Evolutionary conservation across 345 rosid genomes (phyloP).

Genomic region (Viola odorata): DNA sequence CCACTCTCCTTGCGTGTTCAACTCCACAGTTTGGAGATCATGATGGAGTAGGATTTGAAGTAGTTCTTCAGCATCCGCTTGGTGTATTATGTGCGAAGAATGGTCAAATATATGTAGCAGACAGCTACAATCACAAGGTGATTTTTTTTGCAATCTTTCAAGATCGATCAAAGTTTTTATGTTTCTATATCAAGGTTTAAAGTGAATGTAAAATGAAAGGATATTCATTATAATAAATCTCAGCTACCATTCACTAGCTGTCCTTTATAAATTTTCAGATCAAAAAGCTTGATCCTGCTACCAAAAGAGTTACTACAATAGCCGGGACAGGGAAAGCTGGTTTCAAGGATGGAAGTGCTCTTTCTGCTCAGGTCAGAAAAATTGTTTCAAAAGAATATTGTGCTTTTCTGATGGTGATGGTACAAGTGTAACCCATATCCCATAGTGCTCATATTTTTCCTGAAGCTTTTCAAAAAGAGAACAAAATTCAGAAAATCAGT

Average conservation of each 20-base stretch:
- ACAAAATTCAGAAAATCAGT: too few species aligned
- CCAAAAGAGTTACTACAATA: slow-evolving; percentile 62
- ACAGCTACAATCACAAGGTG: slow-evolving; percentile 98
- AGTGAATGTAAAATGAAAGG: too few species aligned
- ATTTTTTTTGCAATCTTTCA: too few species aligned
- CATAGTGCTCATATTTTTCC: too few species aligned
- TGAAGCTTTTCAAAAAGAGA: too few species aligned
- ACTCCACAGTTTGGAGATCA: slow-evolving; percentile 78
- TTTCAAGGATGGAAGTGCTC: slow-evolving; percentile 72
- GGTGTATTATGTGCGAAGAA: slow-evolving; percentile 70
- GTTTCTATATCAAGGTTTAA: too few species aligned
- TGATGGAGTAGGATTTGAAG: slow-evolving; percentile 88
- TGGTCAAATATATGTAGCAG: slow-evolving; percentile 75
- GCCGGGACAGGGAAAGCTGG: slow-evolving; percentile 97
- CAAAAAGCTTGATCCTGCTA: slow-evolving; percentile 74
- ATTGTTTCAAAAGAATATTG: neutral
- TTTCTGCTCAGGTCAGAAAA: slow-evolving; percentile 62
- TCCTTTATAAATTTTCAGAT: slow-evolving; percentile 42
- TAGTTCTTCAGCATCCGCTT: slow-evolving; percentile 87
- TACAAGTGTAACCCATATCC: too few species aligned
- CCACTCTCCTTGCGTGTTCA: neutral
- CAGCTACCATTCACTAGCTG: neutral
- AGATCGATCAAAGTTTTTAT: too few species aligned
- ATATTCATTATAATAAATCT: too few species aligned
- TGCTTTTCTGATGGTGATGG: too few species aligned